A percentile compares a stretch with the other conserved stretches of the same genome.
These are phyloP conservation scores for Debaryomyces subglobosus DNA, from an alignment of 1,139 yeast species.

Conservation along the genomic window DNA sequence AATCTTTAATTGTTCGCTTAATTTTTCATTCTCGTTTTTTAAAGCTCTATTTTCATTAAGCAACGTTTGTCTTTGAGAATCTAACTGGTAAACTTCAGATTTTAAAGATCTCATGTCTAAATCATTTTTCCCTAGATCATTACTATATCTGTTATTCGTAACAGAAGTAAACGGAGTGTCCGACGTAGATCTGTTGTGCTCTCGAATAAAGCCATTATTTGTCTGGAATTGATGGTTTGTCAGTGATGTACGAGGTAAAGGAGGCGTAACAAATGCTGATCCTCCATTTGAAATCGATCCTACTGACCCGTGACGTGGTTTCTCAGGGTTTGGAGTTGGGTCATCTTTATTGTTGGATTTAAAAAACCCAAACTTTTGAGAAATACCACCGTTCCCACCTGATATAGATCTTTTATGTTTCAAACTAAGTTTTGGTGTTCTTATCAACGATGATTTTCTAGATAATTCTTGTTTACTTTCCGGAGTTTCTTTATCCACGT, in stretches of 20 bases:
- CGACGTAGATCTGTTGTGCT: slow-evolving; percentile 43
- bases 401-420: slow-evolving; percentile 48
- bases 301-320: slow-evolving; percentile 46
- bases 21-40: slow-evolving; percentile 30
- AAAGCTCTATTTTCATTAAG: slow-evolving; percentile 34
- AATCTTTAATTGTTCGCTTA: slow-evolving; percentile 30
- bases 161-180: slow-evolving; percentile 34
- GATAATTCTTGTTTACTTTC: slow-evolving; percentile 15
- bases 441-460: slow-evolving; percentile 33
- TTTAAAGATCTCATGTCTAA: slow-evolving; percentile 41
- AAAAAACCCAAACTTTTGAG: slow-evolving; percentile 39
- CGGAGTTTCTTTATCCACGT: slow-evolving; percentile 5
- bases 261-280: slow-evolving; percentile 49
- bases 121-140: slow-evolving; percentile 20
- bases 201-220: slow-evolving; percentile 15
- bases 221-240: slow-evolving; percentile 13
- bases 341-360: slow-evolving; percentile 26
- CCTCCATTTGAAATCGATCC: slow-evolving; percentile 37
- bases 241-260: slow-evolving; percentile 36
- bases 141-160: slow-evolving; percentile 14
- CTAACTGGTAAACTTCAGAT: slow-evolving; percentile 47
- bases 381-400: slow-evolving; percentile 35
- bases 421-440: slow-evolving; percentile 37
- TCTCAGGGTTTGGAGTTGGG: slow-evolving; percentile 23
- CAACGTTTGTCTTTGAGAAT: slow-evolving; percentile 28